Base-by-base conservation (phyloP, 306 rosid genomes). In the Lathyrus oleraceus region DNA sequence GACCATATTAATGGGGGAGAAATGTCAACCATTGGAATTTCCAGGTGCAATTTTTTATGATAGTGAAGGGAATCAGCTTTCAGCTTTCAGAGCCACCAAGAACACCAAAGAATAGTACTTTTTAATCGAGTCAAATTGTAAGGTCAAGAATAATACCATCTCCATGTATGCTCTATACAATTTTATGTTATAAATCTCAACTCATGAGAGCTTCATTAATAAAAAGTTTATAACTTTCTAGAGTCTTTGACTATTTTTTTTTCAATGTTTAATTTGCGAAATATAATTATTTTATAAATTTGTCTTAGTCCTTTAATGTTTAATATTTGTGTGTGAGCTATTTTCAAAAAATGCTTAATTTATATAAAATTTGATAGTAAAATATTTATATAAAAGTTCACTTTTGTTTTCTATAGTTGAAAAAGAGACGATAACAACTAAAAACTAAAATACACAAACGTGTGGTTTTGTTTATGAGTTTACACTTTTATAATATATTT, bases 1-100 rank as follows among this genome's bases (percentile, higher is more conserved):
- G 71, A 64, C 68, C 36, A 82, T 79, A 48, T 54, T 79, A 67
- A 76, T 85, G 84, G 89, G 89, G 17, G 84, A 79, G 38, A 85
- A 70, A 59, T 85, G 84, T 36, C 67, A 69, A n/a, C 86, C 84
- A 0, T 49, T 79, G 4, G 42, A 76, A 39, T 85, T 85, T 65
- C 11, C 88, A 15, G 88, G 88, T 25, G 82, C 62, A 15, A 61
- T 82, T 36, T 76, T 79, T 67, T 79, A 81, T 61, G 88, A 81
- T 12, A 66, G 54, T 40, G 27, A 59, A 4, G 86, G 88, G 13
- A 81, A 81, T 60, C 79, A 40, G 8, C 20, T 79, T 9, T 60
- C 79, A 40, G 5, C 20, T 79, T 9, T 42, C 82, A n/a, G 56
- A 69, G 76, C 80, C 67, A 44, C 80, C 81, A 59, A 78, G 78